A percentile compares a stretch with the other conserved stretches of the same genome.
phyloP scores from a whole-genome alignment of 345 rosid species.

The Gossypium arboreum region DNA sequence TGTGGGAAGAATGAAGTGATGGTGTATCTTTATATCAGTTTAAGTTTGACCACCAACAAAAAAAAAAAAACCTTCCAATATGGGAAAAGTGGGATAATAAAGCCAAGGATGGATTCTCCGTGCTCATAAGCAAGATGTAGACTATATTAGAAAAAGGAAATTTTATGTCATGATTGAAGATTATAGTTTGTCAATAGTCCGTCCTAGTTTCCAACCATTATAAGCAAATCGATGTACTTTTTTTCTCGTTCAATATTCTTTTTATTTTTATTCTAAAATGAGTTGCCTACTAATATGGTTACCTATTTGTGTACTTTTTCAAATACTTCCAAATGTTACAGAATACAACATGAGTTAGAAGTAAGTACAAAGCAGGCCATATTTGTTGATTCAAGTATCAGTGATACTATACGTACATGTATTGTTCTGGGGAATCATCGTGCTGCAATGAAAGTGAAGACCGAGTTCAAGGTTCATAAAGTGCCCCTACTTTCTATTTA shows the following conservation, averaged over 20 bases:
- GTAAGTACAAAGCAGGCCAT: slow-evolving; percentile 86
- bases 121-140: background rate
- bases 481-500: background rate
- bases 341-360: slow-evolving; percentile 95
- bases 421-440: slow-evolving; percentile 52
- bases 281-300: slow-evolving; percentile 9
- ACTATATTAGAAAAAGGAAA: background rate
- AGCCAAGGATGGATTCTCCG: background rate
- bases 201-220: background rate
- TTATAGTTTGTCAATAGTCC: background rate
- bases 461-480: slow-evolving; percentile 63
- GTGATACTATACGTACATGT: slow-evolving; percentile 96
- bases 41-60: background rate
- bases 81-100: background rate
- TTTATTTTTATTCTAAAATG: background rate
- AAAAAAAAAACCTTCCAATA: background rate
- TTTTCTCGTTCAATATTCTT: background rate
- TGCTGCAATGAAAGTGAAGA: slow-evolving; percentile 37
- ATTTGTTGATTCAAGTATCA: slow-evolving; percentile 95
- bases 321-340: too few species aligned
- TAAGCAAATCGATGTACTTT: background rate
- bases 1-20: background rate
- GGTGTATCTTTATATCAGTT: background rate
- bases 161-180: background rate
- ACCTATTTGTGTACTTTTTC: too few species aligned